Percentiles rank a stretch among this genome's conserved stretches.
phyloP scores from a whole-genome alignment of 306 rosid species.

The Hylodesmum podocarpum region DNA sequence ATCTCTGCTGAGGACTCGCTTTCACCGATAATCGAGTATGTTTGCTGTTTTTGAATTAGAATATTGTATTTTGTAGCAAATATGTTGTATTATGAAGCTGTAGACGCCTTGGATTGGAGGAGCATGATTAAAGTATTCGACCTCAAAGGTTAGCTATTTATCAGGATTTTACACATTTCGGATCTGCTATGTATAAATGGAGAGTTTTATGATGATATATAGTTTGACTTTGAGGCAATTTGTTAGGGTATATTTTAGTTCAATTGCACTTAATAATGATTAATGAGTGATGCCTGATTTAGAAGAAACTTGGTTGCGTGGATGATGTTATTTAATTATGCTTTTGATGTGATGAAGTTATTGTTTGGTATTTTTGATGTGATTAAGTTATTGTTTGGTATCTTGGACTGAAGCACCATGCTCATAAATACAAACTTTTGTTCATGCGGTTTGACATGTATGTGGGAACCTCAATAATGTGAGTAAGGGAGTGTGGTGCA shows the following conservation, averaged over 20 bases:
- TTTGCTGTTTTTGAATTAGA: slow-evolving; percentile 5
- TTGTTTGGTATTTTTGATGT: neutral
- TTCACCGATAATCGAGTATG: neutral
- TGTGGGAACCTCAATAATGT: neutral
- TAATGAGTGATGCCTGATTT: neutral
- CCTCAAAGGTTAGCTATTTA: slow-evolving; percentile 12
- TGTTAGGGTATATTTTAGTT: neutral
- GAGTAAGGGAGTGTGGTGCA: slow-evolving; percentile 4
- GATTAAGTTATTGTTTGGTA: neutral
- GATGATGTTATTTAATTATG: neutral
- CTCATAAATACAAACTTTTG: neutral
- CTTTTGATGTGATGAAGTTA: neutral
- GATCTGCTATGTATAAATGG: neutral
- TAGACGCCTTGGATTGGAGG: slow-evolving; percentile 7
- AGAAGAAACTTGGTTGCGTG: neutral
- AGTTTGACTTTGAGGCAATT: neutral
- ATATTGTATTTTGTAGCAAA: slow-evolving; percentile 1
- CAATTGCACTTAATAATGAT: neutral
- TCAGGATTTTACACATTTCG: neutral
- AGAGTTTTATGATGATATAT: neutral
- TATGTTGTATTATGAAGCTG: neutral
- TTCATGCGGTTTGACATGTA: neutral
- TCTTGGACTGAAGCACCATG: neutral
- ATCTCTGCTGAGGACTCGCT: slow-evolving; percentile 3
- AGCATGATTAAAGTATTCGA: slow-evolving; percentile 3